Percentiles rank a stretch among this genome's conserved stretches.
Conservation (phyloP, 2,329 filamentous ascomycete species). For the Tolypocladium tropicale region DNA sequence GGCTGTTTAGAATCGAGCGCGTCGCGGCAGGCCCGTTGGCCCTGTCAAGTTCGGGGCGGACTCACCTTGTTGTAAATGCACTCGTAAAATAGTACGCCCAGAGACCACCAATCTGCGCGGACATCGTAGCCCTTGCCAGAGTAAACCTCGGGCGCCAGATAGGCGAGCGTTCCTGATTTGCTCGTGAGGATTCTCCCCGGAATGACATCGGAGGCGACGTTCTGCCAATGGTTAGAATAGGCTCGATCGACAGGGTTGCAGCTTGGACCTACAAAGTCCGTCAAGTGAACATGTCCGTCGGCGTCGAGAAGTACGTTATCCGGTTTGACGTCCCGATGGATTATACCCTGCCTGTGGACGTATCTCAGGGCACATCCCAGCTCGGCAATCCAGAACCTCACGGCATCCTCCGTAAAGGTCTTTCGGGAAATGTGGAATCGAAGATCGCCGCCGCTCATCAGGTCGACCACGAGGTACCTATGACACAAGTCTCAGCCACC, state of each 20-base stretch:
- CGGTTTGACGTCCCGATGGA: conserved; percentile 85
- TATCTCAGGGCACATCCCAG: conserved; percentile 85
- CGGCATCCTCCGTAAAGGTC: conserved; percentile 93
- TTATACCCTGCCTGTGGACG: conserved; percentile 76
- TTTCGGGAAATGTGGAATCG: conserved; percentile 97
- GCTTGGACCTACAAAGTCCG: conserved; percentile 70
- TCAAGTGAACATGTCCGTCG: conserved; percentile 90
- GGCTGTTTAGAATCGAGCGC: conserved; percentile 1
- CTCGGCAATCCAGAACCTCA: conserved; percentile 95
- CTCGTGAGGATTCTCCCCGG: conserved; percentile 77
- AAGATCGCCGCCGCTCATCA: conserved; percentile 96
- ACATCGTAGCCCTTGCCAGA: conserved; percentile 78
- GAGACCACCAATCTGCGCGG: conserved; percentile 96
- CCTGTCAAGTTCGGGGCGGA: not conserved
- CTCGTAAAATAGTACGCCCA: conserved; percentile 97
- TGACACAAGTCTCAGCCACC: not conserved
- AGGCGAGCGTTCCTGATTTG: conserved; percentile 93
- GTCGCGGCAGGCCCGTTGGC: not conserved
- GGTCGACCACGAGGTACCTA: conserved; percentile 93
- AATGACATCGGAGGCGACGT: conserved; percentile 89
- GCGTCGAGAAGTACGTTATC: conserved; percentile 84
- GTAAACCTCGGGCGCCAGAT: conserved; percentile 93
- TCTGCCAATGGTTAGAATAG: conserved; percentile 44
- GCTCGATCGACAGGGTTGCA: not conserved
- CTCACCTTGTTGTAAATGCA: conserved; percentile 97